Evolutionary conservation across 345 rosid species (phyloP).

Genomic region (Brassica rapa): DNA sequence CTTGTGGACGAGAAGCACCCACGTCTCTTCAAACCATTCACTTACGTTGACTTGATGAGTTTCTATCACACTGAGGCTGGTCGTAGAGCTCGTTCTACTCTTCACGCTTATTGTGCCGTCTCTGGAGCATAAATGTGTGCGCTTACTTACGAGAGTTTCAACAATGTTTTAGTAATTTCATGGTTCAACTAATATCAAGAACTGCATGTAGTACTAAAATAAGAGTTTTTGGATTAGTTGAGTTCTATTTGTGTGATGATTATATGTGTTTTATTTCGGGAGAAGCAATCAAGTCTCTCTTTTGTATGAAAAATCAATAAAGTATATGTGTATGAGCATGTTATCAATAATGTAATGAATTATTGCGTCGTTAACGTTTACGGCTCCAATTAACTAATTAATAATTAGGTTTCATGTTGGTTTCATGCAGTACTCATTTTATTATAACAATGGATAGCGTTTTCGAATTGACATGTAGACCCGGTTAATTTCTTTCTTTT

Average conservation of each 20-base stretch:
- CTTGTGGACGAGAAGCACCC: conserved; percentile 34
- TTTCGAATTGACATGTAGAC: background rate
- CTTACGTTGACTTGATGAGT: background rate
- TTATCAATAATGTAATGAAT: background rate
- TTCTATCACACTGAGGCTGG: conserved; percentile 22
- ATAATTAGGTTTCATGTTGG: background rate
- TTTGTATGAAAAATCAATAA: background rate
- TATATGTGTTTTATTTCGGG: background rate
- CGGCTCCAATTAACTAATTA: background rate
- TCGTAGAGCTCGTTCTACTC: conserved; percentile 1
- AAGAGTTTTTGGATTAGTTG: conserved; percentile 1
- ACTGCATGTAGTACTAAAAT: background rate
- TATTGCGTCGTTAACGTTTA: background rate
- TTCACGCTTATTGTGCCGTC: conserved; percentile 14
- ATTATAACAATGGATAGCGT: background rate
- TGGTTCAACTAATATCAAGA: background rate
- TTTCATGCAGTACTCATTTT: background rate
- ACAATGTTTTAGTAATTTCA: background rate
- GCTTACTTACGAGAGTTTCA: background rate
- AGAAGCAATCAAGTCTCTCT: background rate
- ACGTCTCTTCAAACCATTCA: conserved; percentile 20
- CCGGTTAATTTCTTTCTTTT: too few species aligned
- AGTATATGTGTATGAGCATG: background rate
- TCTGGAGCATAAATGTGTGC: background rate
- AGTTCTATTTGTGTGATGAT: background rate